phyloP scores from a whole-genome alignment of 148 eudicot genomes.

The Cornus controversa region DNA sequence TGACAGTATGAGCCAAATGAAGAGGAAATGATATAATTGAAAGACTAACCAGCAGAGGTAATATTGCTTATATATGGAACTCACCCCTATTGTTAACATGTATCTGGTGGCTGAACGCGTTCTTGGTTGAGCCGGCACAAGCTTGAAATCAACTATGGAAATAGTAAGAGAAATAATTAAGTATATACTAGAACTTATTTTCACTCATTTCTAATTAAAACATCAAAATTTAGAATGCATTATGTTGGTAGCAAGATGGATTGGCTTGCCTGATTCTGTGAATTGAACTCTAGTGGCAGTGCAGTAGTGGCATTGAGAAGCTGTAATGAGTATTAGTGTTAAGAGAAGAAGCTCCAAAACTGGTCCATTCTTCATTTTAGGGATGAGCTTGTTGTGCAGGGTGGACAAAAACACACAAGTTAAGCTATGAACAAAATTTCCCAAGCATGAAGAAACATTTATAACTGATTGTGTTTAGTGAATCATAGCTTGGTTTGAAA shows the following conservation, averaged over 20 bases:
- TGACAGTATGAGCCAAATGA: not conserved
- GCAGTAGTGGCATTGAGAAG: not conserved
- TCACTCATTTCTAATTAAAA: too few relatives aligned
- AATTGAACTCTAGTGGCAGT: not conserved
- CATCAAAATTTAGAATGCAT: too few relatives aligned
- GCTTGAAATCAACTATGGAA: not conserved
- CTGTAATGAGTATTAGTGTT: not conserved
- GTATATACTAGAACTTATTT: too few relatives aligned
- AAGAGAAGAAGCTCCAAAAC: not conserved
- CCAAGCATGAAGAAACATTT: not conserved
- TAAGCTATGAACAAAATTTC: not conserved
- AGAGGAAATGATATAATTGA: not conserved
- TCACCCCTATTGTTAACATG: not conserved
- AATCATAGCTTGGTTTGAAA: slow-evolving; percentile 4
- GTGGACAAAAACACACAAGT: too few relatives aligned
- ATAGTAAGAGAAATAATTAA: not conserved
- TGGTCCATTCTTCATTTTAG: not conserved
- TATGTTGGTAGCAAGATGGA: not conserved
- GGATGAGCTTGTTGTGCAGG: not conserved
- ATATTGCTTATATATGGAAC: not conserved
- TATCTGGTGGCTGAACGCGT: not conserved
- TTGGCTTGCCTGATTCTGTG: slow-evolving; percentile 5
- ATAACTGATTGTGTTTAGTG: not conserved
- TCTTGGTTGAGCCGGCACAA: not conserved
- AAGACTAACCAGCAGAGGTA: not conserved